Base-by-base conservation (phyloP, 1,284 basidiomycete species). In the Bjerkandera adusta region DNA sequence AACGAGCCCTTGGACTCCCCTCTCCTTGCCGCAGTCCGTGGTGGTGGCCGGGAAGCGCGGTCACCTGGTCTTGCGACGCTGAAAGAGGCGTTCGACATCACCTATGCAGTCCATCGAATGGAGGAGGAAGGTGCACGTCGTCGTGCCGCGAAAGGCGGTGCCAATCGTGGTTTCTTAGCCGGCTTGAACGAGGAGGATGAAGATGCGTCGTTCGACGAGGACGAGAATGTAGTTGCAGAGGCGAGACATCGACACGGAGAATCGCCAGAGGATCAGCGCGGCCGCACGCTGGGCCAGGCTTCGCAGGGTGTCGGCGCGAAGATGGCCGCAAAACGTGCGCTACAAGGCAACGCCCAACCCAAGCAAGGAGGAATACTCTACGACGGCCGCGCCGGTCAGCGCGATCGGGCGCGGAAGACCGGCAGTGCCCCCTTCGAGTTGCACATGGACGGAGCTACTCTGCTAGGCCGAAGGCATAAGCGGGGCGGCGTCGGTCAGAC, bases 61-160 rank as follows among this genome's bases (percentile, higher is more conserved):
- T 97, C 94, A 43, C 97, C 97, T 1, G 95, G 96, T 29, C 67
- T 98, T 35, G 85, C 89, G 0, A 83, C 85, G 0, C 83, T 99
- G 67, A 98, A 97, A 64, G 97, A 99, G 65, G 96, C 97, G 1
- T 99, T 99, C 66, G 97, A 99, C 64, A 89, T 99, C 57, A 97
- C 97, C 0, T 99, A 99, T 66, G 97, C 97, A 10, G 96, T 99
- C 0, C 97, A 99, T 68, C 85, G 97, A 16, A 97, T 97, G 92
- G 96, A 98, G 64, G 97, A 99, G 68, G 97, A 99, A 68, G 94
- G 93, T 20, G 89, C 89, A 0, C 78, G 90, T 42, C 73, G 90
- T 47, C 79, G 89, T 18, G 90, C 88, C 39, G 89, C 88, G 67
- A 84, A 86, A 11, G 88, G 87, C 8, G 86, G 83, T 1, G 90